Evolutionary conservation across 139 green algal species (phyloP).

Genomic region (Chlorella sp.): DNA sequence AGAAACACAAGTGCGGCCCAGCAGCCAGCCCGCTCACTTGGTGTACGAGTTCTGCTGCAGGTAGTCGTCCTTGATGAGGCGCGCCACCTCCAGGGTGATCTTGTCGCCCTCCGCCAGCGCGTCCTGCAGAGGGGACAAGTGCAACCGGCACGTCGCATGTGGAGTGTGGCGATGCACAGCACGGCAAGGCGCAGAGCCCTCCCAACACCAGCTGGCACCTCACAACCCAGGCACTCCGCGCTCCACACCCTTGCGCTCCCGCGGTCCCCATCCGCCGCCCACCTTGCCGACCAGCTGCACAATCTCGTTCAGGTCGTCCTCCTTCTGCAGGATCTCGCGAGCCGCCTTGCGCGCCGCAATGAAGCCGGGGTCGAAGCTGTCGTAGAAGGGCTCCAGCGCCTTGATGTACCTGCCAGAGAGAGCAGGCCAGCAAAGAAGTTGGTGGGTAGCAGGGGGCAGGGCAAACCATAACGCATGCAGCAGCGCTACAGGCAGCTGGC

Average conservation of each 20-base stretch:
- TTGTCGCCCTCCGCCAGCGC: conserved; percentile 98
- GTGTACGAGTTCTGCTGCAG: conserved; percentile 99
- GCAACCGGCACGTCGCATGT: too few species aligned
- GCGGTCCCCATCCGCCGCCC: too few species aligned
- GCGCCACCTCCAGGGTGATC: conserved; percentile 96
- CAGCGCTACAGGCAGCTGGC: too few species aligned
- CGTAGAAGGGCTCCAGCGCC: conserved; percentile 97
- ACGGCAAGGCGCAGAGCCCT: too few species aligned
- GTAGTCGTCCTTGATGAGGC: conserved; percentile 99
- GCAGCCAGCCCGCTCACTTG: conserved; percentile 68
- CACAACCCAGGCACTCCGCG: too few species aligned
- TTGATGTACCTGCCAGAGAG: conserved; percentile 91
- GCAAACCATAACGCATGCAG: too few species aligned
- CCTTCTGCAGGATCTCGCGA: conserved; percentile 96
- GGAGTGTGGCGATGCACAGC: too few species aligned
- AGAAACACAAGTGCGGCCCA: too few species aligned
- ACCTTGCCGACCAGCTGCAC: conserved; percentile 99
- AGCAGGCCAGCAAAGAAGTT: too few species aligned
- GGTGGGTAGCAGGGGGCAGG: too few species aligned
- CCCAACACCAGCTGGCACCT: too few species aligned
- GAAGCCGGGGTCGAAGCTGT: conserved; percentile 86
- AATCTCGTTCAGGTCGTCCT: conserved; percentile 99
- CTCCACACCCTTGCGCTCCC: too few species aligned
- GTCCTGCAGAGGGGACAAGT: conserved; percentile 63
- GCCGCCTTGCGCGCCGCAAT: conserved; percentile 61